A percentile compares a stretch with the other conserved stretches of the same genome.
Conservation (phyloP, 768 basidiomycete species). For the Chalciporus pseudorubinellus region DNA sequence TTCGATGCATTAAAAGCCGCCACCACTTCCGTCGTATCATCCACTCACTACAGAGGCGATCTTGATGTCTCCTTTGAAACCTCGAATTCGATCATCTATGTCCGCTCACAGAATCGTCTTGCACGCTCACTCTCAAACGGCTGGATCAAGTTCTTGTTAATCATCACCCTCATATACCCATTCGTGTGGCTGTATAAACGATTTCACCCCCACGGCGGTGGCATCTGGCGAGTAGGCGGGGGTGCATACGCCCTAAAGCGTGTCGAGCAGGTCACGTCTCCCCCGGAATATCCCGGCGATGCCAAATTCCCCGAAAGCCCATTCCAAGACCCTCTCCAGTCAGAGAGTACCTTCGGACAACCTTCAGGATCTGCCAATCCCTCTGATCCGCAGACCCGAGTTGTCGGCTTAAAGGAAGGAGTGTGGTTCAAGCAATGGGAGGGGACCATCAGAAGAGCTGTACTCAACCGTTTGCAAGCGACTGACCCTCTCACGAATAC, state of each 20-base stretch:
- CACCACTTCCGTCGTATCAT: conserved; percentile 35
- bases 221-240: conserved; percentile 73
- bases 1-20: conserved; percentile 40
- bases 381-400: conserved; percentile 35
- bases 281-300: conserved; percentile 4
- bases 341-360: neutral
- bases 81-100: conserved; percentile 48
- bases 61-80: conserved; percentile 49
- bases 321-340: conserved; percentile 1
- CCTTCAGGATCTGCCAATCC: conserved; percentile 22
- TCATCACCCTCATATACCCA: conserved; percentile 70
- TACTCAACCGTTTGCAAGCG: conserved; percentile 41
- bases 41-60: conserved; percentile 39
- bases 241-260: conserved; percentile 72
- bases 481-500: conserved; percentile 35
- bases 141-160: conserved; percentile 69
- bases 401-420: conserved; percentile 65
- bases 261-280: conserved; percentile 16
- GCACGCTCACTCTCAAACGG: conserved; percentile 66
- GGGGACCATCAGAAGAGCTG: conserved; percentile 58
- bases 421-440: conserved; percentile 84
- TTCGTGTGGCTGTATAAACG: conserved; percentile 80
- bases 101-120: conserved; percentile 66
- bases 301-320: conserved; percentile 1
- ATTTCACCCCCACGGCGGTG: conserved; percentile 66